Base-by-base conservation (phyloP, 1,284 basidiomycete species). In the Leccinum brunneo-olivaceum region DNA sequence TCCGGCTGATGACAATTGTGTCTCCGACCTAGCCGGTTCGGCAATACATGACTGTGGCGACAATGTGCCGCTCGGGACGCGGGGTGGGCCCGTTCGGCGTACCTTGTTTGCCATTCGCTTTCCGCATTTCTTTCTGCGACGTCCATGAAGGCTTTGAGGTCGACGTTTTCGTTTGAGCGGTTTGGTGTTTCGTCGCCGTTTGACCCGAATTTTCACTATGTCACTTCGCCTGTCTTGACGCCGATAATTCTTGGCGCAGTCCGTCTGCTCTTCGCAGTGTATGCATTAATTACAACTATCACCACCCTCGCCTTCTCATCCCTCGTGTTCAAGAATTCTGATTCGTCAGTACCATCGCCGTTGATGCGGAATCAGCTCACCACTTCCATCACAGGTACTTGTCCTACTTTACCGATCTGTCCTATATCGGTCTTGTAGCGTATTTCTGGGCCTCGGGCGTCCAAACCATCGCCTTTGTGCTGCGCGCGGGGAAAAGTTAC, bases 371-470 rank as follows among this genome's bases (percentile, higher is more conserved):
- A 14, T 32, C 5, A 29, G 21, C 30, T 49, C n/a, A 47, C 15
- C 12, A 10, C 34, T 24, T 16, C 12, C 28, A 7, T 3, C 19
- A 18, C 53, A 82, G 81, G n/a, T 77, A 69, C 64, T 69, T 81
- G 52, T 73, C 76, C 4, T 81, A 74, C 61, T 81, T 86, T 61
- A 80, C 83, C 0, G 56, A 77, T 46, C 68, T 85, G 3, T 72
- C 77, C 1, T 81, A 77, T 49, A 74, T 76, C 35, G 83, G 83
- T 0, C 52, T 84, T 3, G 68, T 70, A 24, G 68, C 79, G 12
- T 85, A 83, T 59, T 75, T 79, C 58, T 79, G 71, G 54, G 79
- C 79, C 0, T 60, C 80, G 1, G 67, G 72, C 4, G 66, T 76
- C 2, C 81, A 84, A 47, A 76, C 77, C 0, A 42, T 73, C 11